Percentiles rank a stretch among this genome's conserved stretches.
Evolutionary conservation across 1,284 basidiomycete genomes (phyloP).

Genomic region (Lignosus rhinocerotis): DNA sequence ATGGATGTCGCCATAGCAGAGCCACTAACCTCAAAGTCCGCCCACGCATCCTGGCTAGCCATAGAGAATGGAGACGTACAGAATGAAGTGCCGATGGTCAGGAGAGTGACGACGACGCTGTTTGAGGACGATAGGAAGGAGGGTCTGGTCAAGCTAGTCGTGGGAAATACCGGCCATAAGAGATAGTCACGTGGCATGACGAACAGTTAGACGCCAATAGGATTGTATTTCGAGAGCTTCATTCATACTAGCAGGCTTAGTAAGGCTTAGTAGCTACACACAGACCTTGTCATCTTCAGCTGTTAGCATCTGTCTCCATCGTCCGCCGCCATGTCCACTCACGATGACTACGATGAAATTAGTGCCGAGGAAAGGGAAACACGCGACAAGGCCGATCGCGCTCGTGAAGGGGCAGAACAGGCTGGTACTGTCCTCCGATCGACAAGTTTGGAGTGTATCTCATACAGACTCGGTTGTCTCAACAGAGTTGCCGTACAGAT

Average conservation of each 20-base stretch:
- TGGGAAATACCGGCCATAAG: conserved; percentile 15
- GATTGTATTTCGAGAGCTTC: no score
- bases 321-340: conserved; percentile 25
- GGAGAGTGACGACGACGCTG: conserved; percentile 7
- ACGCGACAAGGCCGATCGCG: conserved; percentile 69
- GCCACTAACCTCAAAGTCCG: conserved; percentile 59
- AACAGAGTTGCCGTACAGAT: conserved; percentile 86
- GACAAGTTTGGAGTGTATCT: conserved; percentile 20
- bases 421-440: conserved; percentile 58
- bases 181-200: conserved; percentile 22
- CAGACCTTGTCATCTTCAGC: neutral
- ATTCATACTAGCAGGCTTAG: no score
- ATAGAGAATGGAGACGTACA: conserved; percentile 33
- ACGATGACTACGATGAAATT: conserved; percentile 76
- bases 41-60: conserved; percentile 53
- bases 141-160: conserved; percentile 13
- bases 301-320: neutral
- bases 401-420: conserved; percentile 80
- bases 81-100: conserved; percentile 11
- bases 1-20: neutral
- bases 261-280: no score
- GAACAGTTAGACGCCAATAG: neutral
- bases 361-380: conserved; percentile 74
- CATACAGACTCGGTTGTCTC: conserved; percentile 17
- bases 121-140: conserved; percentile 17